phyloP scores from a whole-genome alignment of 495 filamentous ascomycete genomes.

The Hyaloscypha hepaticicola region DNA sequence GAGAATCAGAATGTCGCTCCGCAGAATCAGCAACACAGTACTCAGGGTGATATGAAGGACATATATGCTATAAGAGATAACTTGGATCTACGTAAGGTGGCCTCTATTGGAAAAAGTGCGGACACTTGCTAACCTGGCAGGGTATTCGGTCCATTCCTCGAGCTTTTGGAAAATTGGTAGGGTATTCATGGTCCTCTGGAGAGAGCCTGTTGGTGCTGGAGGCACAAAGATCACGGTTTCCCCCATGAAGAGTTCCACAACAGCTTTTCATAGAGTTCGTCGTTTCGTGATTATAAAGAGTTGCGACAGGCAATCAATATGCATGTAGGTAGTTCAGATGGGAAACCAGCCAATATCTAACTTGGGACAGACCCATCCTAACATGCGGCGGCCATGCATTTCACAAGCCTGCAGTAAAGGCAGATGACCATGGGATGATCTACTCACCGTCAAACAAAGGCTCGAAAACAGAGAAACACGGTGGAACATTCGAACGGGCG shows the following conservation, averaged over 20 bases:
- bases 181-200: conserved; percentile 31
- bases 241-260: background rate
- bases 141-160: background rate
- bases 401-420: conserved; percentile 7
- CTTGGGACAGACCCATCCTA: conserved; percentile 21
- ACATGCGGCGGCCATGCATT: conserved; percentile 12
- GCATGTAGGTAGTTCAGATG: conserved; percentile 14
- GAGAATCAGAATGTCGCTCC: no score
- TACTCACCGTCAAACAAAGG: background rate
- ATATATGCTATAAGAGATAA: no score
- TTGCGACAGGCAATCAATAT: conserved; percentile 3
- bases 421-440: conserved; percentile 16
- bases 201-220: conserved; percentile 14
- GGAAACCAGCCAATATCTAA: background rate
- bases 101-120: no score
- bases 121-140: background rate
- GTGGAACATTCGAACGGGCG: background rate
- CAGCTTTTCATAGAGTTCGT: conserved; percentile 5
- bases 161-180: background rate
- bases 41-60: no score
- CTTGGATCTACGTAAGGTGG: no score
- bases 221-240: background rate
- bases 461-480: background rate
- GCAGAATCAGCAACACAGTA: no score
- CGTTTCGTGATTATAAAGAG: conserved; percentile 20